phyloP scores from a whole-genome alignment of 306 rosid species.

The Clitoria ternatea region DNA sequence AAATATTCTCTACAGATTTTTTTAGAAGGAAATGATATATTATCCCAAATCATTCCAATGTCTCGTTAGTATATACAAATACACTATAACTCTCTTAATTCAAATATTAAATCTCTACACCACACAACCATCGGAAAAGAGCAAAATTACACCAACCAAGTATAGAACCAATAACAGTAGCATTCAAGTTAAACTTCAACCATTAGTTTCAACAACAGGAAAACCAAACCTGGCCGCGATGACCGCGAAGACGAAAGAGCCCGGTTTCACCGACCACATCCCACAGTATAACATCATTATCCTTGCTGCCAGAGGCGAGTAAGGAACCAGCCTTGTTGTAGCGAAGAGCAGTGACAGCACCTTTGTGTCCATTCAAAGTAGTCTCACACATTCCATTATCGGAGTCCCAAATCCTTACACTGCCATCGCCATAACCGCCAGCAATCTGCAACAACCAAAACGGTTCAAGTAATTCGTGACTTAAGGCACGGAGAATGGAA shows the following conservation, averaged over 20 bases:
- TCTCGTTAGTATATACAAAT: background rate
- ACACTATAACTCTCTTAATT: background rate
- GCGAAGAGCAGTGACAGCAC: constrained; percentile 77
- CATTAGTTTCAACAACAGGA: background rate
- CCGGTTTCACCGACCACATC: constrained; percentile 85
- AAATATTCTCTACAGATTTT: no score
- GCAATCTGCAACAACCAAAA: constrained; percentile 55
- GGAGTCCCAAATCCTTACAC: constrained; percentile 82
- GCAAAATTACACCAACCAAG: background rate
- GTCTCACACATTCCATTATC: constrained; percentile 74
- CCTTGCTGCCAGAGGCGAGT: constrained; percentile 96
- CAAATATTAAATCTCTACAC: background rate
- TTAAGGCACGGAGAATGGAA: background rate
- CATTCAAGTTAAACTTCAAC: background rate
- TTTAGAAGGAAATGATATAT: background rate
- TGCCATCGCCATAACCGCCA: constrained; percentile 81
- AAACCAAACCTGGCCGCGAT: constrained; percentile 67
- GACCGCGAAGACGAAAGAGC: constrained; percentile 90
- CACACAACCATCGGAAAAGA: background rate
- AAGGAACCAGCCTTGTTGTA: constrained; percentile 67
- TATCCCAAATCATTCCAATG: background rate
- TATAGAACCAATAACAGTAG: background rate
- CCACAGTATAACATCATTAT: constrained; percentile 81
- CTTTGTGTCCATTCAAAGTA: constrained; percentile 88
- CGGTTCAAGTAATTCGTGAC: background rate